phyloP scores from a whole-genome alignment of 805 yeast species.

The Candida maris region DNA sequence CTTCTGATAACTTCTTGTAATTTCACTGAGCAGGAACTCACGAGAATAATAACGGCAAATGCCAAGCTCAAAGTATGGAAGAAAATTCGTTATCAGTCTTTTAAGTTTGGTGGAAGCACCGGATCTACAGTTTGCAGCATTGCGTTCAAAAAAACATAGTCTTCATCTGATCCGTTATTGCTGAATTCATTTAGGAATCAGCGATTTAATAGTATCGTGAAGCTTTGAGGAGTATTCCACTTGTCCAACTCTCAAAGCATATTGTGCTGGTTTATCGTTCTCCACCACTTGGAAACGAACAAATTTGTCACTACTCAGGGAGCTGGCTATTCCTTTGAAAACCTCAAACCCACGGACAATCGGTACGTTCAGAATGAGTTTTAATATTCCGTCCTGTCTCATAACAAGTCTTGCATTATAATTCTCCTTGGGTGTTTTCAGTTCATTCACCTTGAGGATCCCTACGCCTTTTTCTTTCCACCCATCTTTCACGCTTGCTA shows the following conservation, averaged over 20 bases:
- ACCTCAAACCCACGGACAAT: conserved; percentile 59
- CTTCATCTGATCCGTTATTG: conserved; percentile 1
- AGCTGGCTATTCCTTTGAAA: conserved; percentile 79
- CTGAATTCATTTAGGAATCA: conserved; percentile 25
- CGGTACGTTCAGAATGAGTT: conserved; percentile 77
- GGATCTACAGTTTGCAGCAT: conserved; percentile 88
- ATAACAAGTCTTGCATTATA: conserved; percentile 68
- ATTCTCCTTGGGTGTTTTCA: conserved; percentile 24
- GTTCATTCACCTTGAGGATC: conserved; percentile 67
- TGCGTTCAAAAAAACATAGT: conserved; percentile 54
- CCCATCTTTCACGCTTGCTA: conserved; percentile 63
- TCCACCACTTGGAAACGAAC: conserved; percentile 69
- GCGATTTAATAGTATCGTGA: conserved; percentile 44
- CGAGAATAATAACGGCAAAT: conserved; percentile 43
- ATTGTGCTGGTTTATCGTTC: conserved; percentile 69
- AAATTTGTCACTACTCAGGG: conserved; percentile 79
- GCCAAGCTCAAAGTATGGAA: conserved; percentile 56
- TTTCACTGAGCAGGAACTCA: conserved; percentile 79
- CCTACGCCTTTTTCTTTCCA: conserved; percentile 98
- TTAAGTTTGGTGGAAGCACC: conserved; percentile 83
- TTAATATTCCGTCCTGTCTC: conserved; percentile 84
- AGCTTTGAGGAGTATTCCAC: conserved; percentile 58
- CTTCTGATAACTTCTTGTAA: conserved; percentile 87
- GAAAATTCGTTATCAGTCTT: conserved; percentile 70
- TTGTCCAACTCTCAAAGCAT: conserved; percentile 70